These are phyloP conservation scores for Beauveria caledonica DNA, from an alignment of 2,329 filamentous ascomycete species.

Conservation along the genomic window DNA sequence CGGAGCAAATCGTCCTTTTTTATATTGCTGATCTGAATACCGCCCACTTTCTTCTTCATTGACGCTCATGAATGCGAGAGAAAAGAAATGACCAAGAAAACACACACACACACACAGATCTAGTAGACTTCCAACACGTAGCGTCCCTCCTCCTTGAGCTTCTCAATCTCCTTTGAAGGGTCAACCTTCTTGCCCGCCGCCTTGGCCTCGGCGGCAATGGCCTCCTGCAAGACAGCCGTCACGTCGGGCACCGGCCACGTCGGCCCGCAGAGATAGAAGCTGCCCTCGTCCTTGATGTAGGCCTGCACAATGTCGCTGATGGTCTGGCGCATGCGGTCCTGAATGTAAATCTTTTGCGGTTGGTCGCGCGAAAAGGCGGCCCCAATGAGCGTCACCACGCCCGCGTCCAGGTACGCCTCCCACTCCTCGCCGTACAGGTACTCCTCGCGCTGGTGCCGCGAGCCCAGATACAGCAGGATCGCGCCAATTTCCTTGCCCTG, in stretches of 20 bases:
- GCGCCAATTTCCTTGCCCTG: slow-evolving; percentile 91
- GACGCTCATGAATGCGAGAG: too few relatives aligned
- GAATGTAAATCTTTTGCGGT: slow-evolving; percentile 98
- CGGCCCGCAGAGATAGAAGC: slow-evolving; percentile 95
- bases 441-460: slow-evolving; percentile 94
- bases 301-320: slow-evolving; percentile 74
- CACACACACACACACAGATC: slow-evolving; percentile 2
- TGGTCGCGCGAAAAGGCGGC: slow-evolving; percentile 95
- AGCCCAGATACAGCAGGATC: slow-evolving; percentile 92
- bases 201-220: slow-evolving; percentile 69
- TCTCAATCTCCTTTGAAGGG: slow-evolving; percentile 84
- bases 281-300: slow-evolving; percentile 79
- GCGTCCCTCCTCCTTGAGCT: slow-evolving; percentile 85
- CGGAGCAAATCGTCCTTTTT: too few relatives aligned
- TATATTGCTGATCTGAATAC: too few relatives aligned
- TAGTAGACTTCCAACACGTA: slow-evolving; percentile 98
- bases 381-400: slow-evolving; percentile 88
- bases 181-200: slow-evolving; percentile 71
- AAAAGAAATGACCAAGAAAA: neutral
- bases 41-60: too few relatives aligned
- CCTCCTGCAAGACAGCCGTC: slow-evolving; percentile 87
- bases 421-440: slow-evolving; percentile 99
- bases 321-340: slow-evolving; percentile 92
- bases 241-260: slow-evolving; percentile 99
- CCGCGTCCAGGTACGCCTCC: slow-evolving; percentile 94